A percentile compares a stretch with the other conserved stretches of the same genome.
These are phyloP conservation scores for Canavalia ensiformis DNA, from an alignment of 306 rosid genomes.

Conservation along the genomic window DNA sequence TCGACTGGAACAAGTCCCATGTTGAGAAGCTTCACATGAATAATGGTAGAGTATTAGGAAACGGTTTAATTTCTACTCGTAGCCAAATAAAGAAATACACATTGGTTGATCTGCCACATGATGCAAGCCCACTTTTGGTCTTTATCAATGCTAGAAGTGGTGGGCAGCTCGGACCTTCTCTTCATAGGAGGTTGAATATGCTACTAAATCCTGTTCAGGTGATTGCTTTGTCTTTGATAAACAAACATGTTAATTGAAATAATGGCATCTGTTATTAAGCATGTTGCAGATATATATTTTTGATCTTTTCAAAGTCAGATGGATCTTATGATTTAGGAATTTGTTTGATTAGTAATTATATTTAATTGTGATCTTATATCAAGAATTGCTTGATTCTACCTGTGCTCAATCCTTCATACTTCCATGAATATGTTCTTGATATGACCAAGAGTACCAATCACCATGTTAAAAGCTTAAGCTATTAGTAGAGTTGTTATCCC, in stretches of 20 bases:
- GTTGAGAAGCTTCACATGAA: slow-evolving; percentile 51
- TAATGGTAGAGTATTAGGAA: slow-evolving; percentile 46
- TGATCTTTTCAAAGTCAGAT: slow-evolving; percentile 20
- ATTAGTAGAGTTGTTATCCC: too few relatives aligned
- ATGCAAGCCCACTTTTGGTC: slow-evolving; percentile 80
- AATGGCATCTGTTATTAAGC: slow-evolving; percentile 34
- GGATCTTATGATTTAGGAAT: slow-evolving; percentile 27
- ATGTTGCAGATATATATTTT: slow-evolving; percentile 33
- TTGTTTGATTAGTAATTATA: slow-evolving; percentile 32
- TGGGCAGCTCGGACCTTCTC: slow-evolving; percentile 76
- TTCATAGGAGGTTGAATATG: slow-evolving; percentile 78
- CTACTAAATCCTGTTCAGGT: slow-evolving; percentile 84
- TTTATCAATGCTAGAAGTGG: slow-evolving; percentile 81
- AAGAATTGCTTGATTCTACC: slow-evolving; percentile 36
- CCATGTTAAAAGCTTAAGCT: too few relatives aligned
- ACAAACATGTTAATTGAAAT: slow-evolving; percentile 16
- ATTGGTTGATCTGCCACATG: slow-evolving; percentile 68
- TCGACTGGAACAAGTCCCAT: slow-evolving; percentile 55
- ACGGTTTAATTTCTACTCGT: slow-evolving; percentile 45
- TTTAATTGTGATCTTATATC: slow-evolving; percentile 39
- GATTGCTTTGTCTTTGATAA: slow-evolving; percentile 38
- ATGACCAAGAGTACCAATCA: too few relatives aligned
- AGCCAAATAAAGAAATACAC: slow-evolving; percentile 59
- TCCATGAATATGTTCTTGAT: neutral
- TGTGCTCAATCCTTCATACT: slow-evolving; percentile 34